Conservation (phyloP, 805 yeast species). For the Metschnikowia vanudenii region DNA sequence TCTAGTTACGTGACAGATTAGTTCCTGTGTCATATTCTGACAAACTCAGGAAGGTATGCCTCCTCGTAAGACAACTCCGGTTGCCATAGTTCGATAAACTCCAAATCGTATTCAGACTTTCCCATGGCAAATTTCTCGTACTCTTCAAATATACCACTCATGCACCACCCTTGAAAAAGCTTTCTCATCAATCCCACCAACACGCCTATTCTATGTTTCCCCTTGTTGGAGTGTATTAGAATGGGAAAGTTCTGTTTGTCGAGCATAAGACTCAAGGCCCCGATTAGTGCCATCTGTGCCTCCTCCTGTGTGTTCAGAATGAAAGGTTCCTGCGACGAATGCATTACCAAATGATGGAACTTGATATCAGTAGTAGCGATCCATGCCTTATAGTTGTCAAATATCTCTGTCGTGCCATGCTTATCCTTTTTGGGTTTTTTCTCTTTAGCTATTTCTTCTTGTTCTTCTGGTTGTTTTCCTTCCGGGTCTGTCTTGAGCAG, state of each 20-base stretch:
- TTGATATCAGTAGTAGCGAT: slow-evolving; percentile 50
- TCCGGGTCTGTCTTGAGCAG: no score
- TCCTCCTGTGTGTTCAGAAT: slow-evolving; percentile 47
- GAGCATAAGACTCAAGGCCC: slow-evolving; percentile 55
- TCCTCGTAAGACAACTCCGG: slow-evolving; percentile 53
- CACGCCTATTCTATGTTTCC: slow-evolving; percentile 95
- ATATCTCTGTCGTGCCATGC: slow-evolving; percentile 52
- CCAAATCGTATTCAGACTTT: slow-evolving; percentile 88
- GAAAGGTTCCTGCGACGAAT: slow-evolving; percentile 74
- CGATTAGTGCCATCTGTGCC: slow-evolving; percentile 47
- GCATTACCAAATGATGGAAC: slow-evolving; percentile 62
- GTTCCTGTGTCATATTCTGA: slow-evolving; percentile 32
- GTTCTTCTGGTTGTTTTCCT: slow-evolving; percentile 21
- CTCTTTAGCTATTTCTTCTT: slow-evolving; percentile 13
- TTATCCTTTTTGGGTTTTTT: slow-evolving; percentile 32
- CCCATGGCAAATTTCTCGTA: slow-evolving; percentile 91
- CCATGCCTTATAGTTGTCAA: slow-evolving; percentile 67
- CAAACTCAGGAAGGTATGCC: slow-evolving; percentile 61
- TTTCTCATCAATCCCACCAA: slow-evolving; percentile 89
- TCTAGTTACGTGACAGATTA: not conserved
- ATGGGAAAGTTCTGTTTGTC: slow-evolving; percentile 79
- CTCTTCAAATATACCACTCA: slow-evolving; percentile 91
- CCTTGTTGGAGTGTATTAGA: slow-evolving; percentile 89
- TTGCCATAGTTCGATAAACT: slow-evolving; percentile 81
- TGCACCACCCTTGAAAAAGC: slow-evolving; percentile 86